phyloP scores from a whole-genome alignment of 179 eudicot species.

The Spergularia azorica region DNA sequence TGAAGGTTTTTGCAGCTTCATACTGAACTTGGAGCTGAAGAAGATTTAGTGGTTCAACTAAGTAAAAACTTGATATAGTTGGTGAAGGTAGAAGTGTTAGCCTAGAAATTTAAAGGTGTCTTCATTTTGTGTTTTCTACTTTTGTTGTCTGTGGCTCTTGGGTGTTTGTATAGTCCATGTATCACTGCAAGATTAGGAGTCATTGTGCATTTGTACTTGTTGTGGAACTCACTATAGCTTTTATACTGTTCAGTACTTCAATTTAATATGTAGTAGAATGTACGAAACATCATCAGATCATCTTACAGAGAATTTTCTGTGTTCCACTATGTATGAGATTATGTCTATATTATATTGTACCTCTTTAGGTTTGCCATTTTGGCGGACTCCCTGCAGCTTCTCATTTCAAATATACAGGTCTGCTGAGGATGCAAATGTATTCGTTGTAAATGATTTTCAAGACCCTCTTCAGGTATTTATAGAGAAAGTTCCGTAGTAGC shows the following conservation, averaged over 20 bases:
- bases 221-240: not conserved
- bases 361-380: not conserved
- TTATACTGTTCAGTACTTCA: not conserved
- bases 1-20: not conserved
- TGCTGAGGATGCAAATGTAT: constrained; percentile 87
- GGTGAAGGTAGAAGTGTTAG: not conserved
- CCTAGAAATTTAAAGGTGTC: not conserved
- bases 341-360: not conserved
- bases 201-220: not conserved
- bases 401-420: constrained; percentile 51
- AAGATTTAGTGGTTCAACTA: not conserved
- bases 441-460: constrained; percentile 84
- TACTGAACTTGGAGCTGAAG: not conserved
- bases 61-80: not conserved
- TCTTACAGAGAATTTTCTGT: not conserved
- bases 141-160: too few species aligned
- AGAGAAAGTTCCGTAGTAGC: not conserved
- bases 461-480: constrained; percentile 83
- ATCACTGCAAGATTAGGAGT: not conserved
- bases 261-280: not conserved
- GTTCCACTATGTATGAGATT: not conserved
- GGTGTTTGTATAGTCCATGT: not conserved
- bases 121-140: not conserved
- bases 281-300: not conserved
- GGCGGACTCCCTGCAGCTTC: constrained; percentile 5